phyloP scores from a whole-genome alignment of 2,329 filamentous ascomycete species.

The Xylaria sp. region DNA sequence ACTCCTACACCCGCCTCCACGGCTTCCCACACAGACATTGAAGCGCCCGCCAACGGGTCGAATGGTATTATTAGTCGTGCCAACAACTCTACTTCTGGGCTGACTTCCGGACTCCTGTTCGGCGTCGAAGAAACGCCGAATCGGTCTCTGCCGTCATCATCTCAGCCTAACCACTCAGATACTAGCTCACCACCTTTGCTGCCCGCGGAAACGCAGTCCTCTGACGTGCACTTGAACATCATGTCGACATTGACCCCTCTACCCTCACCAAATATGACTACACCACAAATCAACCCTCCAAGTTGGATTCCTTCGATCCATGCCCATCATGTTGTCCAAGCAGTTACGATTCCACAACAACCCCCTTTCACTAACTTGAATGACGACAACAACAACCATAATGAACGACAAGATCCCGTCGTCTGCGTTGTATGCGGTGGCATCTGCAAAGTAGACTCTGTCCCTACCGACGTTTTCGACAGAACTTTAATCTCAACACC shows the following conservation, averaged over 20 bases:
- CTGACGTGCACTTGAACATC: background rate
- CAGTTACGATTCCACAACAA: background rate
- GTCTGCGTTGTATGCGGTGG: slow-evolving; percentile 43
- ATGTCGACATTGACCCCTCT: background rate
- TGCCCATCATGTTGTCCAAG: too few relatives aligned
- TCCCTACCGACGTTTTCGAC: too few relatives aligned
- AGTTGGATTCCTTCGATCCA: background rate
- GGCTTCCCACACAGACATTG: background rate
- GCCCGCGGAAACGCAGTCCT: background rate
- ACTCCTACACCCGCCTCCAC: background rate
- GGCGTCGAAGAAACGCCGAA: background rate
- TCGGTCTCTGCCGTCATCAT: background rate
- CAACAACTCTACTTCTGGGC: background rate
- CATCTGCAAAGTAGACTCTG: slow-evolving; percentile 30
- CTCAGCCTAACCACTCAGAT: background rate
- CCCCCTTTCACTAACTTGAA: background rate
- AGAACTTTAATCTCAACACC: too few relatives aligned
- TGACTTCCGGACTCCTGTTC: background rate
- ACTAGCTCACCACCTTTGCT: background rate
- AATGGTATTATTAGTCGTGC: background rate
- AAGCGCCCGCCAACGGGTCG: background rate
- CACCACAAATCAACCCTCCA: background rate
- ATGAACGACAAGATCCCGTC: slow-evolving; percentile 1
- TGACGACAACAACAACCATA: too few relatives aligned
- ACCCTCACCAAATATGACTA: background rate